These are phyloP conservation scores for Wickerhamomyces silvicola DNA, from an alignment of 805 yeast genomes.

Conservation along the genomic window DNA sequence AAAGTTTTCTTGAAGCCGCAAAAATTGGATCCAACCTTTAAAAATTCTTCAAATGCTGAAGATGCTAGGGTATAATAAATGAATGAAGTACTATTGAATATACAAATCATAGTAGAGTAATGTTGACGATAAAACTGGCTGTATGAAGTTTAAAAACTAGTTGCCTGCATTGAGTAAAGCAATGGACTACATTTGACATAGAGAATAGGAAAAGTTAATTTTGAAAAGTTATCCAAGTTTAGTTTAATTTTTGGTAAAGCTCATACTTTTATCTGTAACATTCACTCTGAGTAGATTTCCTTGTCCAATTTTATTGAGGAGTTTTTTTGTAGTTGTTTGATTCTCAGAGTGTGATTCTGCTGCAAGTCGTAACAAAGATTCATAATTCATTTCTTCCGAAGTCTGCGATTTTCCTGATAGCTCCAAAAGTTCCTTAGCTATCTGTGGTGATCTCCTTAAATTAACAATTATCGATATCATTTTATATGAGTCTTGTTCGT, in stretches of 20 bases:
- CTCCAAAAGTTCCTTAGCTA: neutral
- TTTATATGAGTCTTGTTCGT: neutral
- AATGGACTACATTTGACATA: neutral
- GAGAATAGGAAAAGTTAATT: neutral
- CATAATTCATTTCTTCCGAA: conserved; percentile 18
- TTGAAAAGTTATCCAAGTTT: neutral
- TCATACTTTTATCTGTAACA: neutral
- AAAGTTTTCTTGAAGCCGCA: too few species aligned
- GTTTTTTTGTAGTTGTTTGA: neutral
- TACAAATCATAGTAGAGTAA: too few species aligned
- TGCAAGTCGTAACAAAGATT: conserved; percentile 21
- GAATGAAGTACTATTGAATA: too few species aligned
- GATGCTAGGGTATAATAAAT: too few species aligned
- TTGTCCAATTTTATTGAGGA: conserved; percentile 2
- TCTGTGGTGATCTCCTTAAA: neutral
- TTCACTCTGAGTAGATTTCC: neutral
- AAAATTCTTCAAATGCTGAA: too few species aligned
- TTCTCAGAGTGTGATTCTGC: conserved; percentile 1
- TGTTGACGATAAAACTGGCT: too few species aligned
- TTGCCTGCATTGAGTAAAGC: neutral
- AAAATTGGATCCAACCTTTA: too few species aligned
- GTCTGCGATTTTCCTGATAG: neutral
- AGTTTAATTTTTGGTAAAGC: neutral
- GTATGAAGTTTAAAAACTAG: too few species aligned
- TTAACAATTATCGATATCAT: neutral